Base-by-base conservation (phyloP, 73 alveolate genomes). In the Loxodes magnus region DNA sequence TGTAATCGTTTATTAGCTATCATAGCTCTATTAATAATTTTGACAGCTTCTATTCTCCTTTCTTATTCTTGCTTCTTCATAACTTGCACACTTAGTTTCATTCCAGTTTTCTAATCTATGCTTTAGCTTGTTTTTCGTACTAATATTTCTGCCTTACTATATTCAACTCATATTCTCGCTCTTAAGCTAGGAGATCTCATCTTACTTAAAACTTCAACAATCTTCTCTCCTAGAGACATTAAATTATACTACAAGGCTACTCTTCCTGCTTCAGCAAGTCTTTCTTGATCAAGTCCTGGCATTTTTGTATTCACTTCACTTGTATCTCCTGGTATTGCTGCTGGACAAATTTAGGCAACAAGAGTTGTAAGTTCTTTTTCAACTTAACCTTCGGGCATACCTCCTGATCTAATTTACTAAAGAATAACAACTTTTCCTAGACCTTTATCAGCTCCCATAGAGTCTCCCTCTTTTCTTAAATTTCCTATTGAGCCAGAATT, bases 341-440 rank as follows among this genome's bases (percentile, higher is more conserved):
- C 91, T 19, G 96, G 93, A 24, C 96, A 68, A 34, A 91, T 57
- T 33, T 96, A 79, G 42, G 94, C 85, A 71, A 91, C 76, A 34
- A 87, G 57, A 37, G 92, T 77, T 3, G 77, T 84, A 10, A 93
- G 91, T 71, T 93, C 99, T 71, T 93, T 93, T 67, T 93, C 99
- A 28, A 93, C 82, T 65, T 89, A 82, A 27, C 88, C 87, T 55
- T 93, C 99, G 28, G 96, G 94, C 30, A 93, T 77, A 5, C 89
- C 77, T 5, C 92, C 95, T 49, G 98, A 89, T 76, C 87, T 85
- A 51, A 93, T 89, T 22, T 83, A 82, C 71, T 93, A 88, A 28
- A 89, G 44, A 20, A 83, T 87, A 53, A 77, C 76, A 24, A 93
- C 58, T 52, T 83, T 68, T 70, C 83, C 86, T 67, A 90, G 77